These are phyloP conservation scores for Lagenidium giganteum DNA, from an alignment of 352 stramenopile genomes.

Conservation along the genomic window DNA sequence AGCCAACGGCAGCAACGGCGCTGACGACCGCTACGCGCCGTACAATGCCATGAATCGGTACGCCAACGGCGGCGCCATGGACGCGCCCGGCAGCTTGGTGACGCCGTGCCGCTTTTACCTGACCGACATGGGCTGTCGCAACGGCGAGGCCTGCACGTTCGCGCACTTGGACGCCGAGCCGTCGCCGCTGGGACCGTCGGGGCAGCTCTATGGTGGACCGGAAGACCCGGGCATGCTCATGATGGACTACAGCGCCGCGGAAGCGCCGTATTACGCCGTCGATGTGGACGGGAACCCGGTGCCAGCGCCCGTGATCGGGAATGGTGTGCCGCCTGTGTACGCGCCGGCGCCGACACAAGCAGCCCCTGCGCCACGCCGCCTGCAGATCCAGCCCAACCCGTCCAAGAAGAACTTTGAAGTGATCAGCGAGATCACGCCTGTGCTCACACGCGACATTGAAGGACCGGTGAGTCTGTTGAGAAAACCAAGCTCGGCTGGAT, in stretches of 20 bases:
- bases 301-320: too few species aligned
- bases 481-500: neutral
- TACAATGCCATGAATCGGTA: constrained; percentile 37
- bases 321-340: too few species aligned
- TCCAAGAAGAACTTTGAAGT: constrained; percentile 63
- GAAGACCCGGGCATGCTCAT: constrained; percentile 11
- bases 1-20: neutral
- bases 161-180: constrained; percentile 22
- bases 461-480: constrained; percentile 45
- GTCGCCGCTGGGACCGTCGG: constrained; percentile 4
- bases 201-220: too few species aligned
- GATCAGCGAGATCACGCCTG: constrained; percentile 71
- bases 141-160: constrained; percentile 54
- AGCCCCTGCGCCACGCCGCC: constrained; percentile 20
- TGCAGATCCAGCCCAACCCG: constrained; percentile 68
- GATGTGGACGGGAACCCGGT: constrained; percentile 1
- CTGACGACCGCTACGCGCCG: constrained; percentile 1
- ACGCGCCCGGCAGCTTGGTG: too few species aligned
- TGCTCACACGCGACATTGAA: constrained; percentile 73
- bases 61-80: constrained; percentile 14
- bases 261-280: too few species aligned
- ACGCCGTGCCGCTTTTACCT: constrained; percentile 56
- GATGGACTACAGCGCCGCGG: constrained; percentile 14
- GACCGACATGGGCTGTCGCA: constrained; percentile 50
- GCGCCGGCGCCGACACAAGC: too few species aligned